These are phyloP conservation scores for Phytophthora sojae DNA, from an alignment of 352 stramenopile species.

Conservation along the genomic window DNA sequence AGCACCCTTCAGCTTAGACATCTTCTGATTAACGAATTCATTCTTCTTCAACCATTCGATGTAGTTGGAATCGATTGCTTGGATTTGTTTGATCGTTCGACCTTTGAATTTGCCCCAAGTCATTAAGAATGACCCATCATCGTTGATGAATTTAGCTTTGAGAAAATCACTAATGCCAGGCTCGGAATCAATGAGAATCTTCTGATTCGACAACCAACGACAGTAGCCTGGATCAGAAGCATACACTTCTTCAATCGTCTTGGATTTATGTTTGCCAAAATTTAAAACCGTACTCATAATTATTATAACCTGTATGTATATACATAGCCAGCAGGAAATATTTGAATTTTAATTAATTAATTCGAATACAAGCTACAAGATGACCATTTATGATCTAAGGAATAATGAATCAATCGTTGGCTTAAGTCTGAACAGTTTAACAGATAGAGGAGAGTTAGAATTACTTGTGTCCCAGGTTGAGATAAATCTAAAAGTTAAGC, in stretches of 20 bases:
- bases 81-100: conserved; percentile 9
- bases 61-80: conserved; percentile 3
- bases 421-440: too few relatives aligned
- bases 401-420: too few relatives aligned
- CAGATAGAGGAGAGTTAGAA: too few relatives aligned
- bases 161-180: conserved; percentile 11
- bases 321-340: background rate
- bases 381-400: too few relatives aligned
- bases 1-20: conserved; percentile 5
- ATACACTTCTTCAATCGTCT: conserved; percentile 19
- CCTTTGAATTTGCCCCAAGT: background rate
- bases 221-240: conserved; percentile 11
- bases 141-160: background rate
- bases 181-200: conserved; percentile 6
- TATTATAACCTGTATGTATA: conserved; percentile 6
- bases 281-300: conserved; percentile 10
- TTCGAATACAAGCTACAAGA: too few relatives aligned
- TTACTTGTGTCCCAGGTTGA: too few relatives aligned
- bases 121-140: conserved; percentile 10
- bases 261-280: conserved; percentile 10
- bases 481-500: too few relatives aligned
- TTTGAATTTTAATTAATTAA: too few relatives aligned
- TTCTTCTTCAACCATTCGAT: conserved; percentile 12
- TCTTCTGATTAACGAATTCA: conserved; percentile 5
- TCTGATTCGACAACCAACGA: conserved; percentile 20